These are phyloP conservation scores for Psilocybe cyanescens DNA, from an alignment of 768 basidiomycete species.

Conservation along the genomic window DNA sequence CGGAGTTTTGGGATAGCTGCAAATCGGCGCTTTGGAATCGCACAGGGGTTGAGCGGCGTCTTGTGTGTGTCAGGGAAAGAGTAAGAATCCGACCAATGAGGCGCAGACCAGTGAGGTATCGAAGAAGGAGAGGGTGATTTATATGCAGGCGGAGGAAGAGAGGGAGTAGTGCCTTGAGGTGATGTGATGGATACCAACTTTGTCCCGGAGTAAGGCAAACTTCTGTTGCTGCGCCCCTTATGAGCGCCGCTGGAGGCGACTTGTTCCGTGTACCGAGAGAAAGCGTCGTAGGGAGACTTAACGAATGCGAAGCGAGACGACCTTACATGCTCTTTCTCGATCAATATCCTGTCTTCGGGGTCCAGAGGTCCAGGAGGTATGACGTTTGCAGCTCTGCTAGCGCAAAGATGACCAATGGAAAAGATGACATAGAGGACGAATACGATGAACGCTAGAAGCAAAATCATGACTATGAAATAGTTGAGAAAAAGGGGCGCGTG, in stretches of 20 bases:
- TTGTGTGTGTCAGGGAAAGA: not conserved
- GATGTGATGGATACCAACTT: constrained; percentile 3
- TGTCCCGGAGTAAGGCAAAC: constrained; percentile 2
- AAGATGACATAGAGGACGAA: constrained; percentile 1
- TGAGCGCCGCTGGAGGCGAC: constrained; percentile 3
- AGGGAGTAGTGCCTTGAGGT: not conserved
- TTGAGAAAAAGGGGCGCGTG: not conserved
- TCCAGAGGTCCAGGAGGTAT: constrained; percentile 1
- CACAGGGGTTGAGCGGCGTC: not conserved
- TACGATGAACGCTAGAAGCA: not conserved
- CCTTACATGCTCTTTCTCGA: not conserved
- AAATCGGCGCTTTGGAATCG: not conserved
- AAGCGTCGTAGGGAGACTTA: constrained; percentile 13
- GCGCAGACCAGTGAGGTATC: not conserved
- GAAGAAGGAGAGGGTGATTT: constrained; percentile 5
- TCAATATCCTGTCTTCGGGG: constrained; percentile 4
- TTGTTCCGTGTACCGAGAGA: constrained; percentile 4
- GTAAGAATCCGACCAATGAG: not conserved
- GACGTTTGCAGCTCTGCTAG: not conserved
- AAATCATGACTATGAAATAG: not conserved
- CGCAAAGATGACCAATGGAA: not conserved
- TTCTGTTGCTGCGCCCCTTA: not conserved
- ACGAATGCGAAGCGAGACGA: constrained; percentile 9
- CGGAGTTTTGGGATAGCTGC: not conserved
- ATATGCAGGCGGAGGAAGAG: constrained; percentile 13